Evolutionary conservation across 2,329 filamentous ascomycete species (phyloP).

Genomic region (Ilyonectria sp.): DNA sequence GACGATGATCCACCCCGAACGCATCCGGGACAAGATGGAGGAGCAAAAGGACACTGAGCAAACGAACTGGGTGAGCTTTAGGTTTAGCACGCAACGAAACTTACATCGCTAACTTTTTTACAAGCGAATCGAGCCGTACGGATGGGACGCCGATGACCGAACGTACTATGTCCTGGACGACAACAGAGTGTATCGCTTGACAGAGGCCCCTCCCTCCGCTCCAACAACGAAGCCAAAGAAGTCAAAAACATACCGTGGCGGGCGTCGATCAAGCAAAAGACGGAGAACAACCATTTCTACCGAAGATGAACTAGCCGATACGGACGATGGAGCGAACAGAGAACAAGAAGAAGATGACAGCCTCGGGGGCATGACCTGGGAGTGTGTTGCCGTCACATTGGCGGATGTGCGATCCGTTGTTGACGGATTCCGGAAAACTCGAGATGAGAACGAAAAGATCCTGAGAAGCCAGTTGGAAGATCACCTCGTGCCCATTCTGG

Average conservation of each 20-base stretch:
- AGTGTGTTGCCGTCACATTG: conserved; percentile 88
- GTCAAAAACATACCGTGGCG: conserved; percentile 64
- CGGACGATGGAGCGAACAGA: conserved; percentile 50
- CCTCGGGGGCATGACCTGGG: conserved; percentile 86
- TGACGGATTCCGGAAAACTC: conserved; percentile 79
- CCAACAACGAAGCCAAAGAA: conserved; percentile 79
- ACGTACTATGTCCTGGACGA: conserved; percentile 94
- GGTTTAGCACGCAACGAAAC: conserved; percentile 48
- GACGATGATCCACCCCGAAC: conserved; percentile 89
- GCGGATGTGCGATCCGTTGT: conserved; percentile 83
- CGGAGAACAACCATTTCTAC: conserved; percentile 67
- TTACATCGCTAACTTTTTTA: conserved; percentile 34
- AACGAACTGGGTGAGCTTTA: conserved; percentile 80
- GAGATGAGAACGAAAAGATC: conserved; percentile 87
- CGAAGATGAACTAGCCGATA: conserved; percentile 52
- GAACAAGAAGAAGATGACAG: conserved; percentile 70
- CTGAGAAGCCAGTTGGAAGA: conserved; percentile 80
- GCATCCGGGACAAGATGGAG: conserved; percentile 87
- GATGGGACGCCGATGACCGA: conserved; percentile 90
- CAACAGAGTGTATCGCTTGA: conserved; percentile 90
- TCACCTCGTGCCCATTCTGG: conserved; percentile 87
- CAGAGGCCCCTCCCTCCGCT: conserved; percentile 76
- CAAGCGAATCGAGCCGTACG: conserved; percentile 83
- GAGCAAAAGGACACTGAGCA: conserved; percentile 87
- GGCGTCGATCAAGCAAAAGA: conserved; percentile 79